A percentile compares a stretch with the other conserved stretches of the same genome.
These are phyloP conservation scores for Salix arbutifolia DNA, from an alignment of 345 rosid species.

Conservation along the genomic window DNA sequence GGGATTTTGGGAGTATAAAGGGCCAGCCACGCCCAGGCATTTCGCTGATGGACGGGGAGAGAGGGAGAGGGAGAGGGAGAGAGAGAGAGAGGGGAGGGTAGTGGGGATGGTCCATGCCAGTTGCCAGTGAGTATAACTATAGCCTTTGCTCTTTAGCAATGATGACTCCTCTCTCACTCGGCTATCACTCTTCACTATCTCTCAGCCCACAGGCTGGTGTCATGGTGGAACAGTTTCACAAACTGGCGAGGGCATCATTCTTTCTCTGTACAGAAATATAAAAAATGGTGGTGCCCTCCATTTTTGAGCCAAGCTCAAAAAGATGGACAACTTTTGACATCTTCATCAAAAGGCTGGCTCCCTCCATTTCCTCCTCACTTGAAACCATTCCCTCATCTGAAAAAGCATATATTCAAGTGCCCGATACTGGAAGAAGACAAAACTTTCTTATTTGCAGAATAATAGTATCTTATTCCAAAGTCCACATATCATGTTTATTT, in stretches of 20 bases:
- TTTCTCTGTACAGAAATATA: neutral
- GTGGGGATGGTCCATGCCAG: conserved; percentile 39
- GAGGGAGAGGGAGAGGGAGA: neutral
- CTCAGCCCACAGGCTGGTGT: conserved; percentile 1
- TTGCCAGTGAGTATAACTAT: conserved; percentile 15
- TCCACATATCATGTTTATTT: neutral
- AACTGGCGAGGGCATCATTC: conserved; percentile 23
- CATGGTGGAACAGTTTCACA: conserved; percentile 21
- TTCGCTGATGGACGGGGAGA: neutral
- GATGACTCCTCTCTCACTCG: conserved; percentile 23
- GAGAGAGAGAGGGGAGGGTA: neutral
- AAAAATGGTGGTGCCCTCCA: conserved; percentile 17
- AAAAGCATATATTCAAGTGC: conserved; percentile 23
- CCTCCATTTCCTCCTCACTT: conserved; percentile 15
- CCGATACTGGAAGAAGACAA: conserved; percentile 17
- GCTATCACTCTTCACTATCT: neutral
- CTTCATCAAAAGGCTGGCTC: conserved; percentile 19
- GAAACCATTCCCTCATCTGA: conserved; percentile 11
- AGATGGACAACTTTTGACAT: conserved; percentile 28
- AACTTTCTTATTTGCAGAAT: conserved; percentile 7
- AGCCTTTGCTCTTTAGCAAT: conserved; percentile 28
- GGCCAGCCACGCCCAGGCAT: conserved; percentile 3
- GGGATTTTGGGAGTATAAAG: conserved; percentile 28
- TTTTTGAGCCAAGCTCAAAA: conserved; percentile 29
- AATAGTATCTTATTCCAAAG: conserved; percentile 3